Percentiles rank a stretch among this genome's conserved stretches.
Conservation (phyloP, 2,329 filamentous ascomycete species). For the Keithomyces neogunnii region DNA sequence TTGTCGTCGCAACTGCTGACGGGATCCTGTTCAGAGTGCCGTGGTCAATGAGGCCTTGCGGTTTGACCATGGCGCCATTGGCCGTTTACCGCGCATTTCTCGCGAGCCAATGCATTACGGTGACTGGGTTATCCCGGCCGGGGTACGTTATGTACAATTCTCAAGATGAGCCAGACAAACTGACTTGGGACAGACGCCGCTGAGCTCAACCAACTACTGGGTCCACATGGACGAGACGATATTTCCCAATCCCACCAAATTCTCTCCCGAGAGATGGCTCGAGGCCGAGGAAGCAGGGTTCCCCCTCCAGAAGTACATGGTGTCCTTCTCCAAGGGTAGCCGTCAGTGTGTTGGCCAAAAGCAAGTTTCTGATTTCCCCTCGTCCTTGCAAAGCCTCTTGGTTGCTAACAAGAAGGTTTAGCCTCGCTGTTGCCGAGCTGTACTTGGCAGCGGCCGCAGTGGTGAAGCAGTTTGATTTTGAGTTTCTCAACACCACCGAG, state of each 20-base stretch:
- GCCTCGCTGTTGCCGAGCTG: neutral
- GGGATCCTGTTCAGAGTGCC: neutral
- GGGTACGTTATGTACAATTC: slow-evolving; percentile 18
- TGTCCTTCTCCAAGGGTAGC: slow-evolving; percentile 13
- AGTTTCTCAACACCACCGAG: neutral
- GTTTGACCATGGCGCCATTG: neutral
- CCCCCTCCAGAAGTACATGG: slow-evolving; percentile 9
- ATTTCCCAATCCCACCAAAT: slow-evolving; percentile 14
- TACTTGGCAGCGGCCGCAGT: neutral
- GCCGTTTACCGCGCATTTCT: neutral
- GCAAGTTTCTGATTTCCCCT: slow-evolving; percentile 5
- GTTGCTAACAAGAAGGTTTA: neutral
- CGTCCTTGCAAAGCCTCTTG: neutral
- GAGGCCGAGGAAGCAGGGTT: neutral
- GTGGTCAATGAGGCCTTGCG: slow-evolving; percentile 10
- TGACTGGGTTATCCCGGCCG: neutral
- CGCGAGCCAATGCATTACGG: neutral
- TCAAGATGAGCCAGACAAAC: neutral
- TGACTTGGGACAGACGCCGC: slow-evolving; percentile 19
- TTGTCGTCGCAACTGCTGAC: neutral
- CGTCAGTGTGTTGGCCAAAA: slow-evolving; percentile 16
- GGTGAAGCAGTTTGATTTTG: neutral
- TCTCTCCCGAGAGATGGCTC: slow-evolving; percentile 19
- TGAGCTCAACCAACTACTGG: slow-evolving; percentile 26
- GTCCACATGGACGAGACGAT: slow-evolving; percentile 15